Percentiles rank a stretch among this genome's conserved stretches.
phyloP scores from a whole-genome alignment of 2,329 filamentous ascomycete species.

The Monilinia fructicola region DNA sequence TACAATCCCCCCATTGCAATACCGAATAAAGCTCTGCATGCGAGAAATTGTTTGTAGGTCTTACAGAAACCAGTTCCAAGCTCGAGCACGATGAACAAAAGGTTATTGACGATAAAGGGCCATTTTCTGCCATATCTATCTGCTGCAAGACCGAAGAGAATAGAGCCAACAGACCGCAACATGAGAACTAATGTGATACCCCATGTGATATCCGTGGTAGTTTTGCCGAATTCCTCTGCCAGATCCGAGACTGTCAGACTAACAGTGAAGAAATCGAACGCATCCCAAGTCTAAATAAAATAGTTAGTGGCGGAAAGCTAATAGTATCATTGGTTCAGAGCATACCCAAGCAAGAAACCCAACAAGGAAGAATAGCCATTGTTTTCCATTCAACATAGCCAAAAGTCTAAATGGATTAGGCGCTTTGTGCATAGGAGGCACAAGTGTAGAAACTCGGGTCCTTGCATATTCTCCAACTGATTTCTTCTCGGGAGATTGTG shows the following conservation, averaged over 20 bases:
- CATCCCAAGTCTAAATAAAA: constrained; percentile 60
- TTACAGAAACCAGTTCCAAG: constrained; percentile 70
- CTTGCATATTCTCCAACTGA: constrained; percentile 44
- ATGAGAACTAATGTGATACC: constrained; percentile 75
- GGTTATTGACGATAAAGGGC: constrained; percentile 74
- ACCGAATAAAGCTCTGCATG: constrained; percentile 72
- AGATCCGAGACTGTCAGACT: constrained; percentile 76
- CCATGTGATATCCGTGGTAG: constrained; percentile 67
- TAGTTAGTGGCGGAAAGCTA: background rate
- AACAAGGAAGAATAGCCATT: constrained; percentile 76
- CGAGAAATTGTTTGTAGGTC: constrained; percentile 68
- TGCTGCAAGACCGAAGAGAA: constrained; percentile 72
- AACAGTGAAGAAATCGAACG: constrained; percentile 80
- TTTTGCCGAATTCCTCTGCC: constrained; percentile 55
- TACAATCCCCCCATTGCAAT: constrained; percentile 80
- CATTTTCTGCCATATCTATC: constrained; percentile 81
- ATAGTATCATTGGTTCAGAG: background rate
- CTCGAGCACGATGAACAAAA: constrained; percentile 70
- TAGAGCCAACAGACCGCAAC: constrained; percentile 72
- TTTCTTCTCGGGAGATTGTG: constrained; percentile 32
- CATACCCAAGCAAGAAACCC: constrained; percentile 67
- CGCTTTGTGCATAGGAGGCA: constrained; percentile 60
- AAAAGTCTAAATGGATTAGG: constrained; percentile 70
- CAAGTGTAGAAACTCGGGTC: constrained; percentile 56
- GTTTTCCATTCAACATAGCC: constrained; percentile 59